A percentile compares a stretch with the other conserved stretches of the same genome.
These are phyloP conservation scores for Oidium heveae DNA, from an alignment of 2,329 filamentous ascomycete species.

Conservation along the genomic window DNA sequence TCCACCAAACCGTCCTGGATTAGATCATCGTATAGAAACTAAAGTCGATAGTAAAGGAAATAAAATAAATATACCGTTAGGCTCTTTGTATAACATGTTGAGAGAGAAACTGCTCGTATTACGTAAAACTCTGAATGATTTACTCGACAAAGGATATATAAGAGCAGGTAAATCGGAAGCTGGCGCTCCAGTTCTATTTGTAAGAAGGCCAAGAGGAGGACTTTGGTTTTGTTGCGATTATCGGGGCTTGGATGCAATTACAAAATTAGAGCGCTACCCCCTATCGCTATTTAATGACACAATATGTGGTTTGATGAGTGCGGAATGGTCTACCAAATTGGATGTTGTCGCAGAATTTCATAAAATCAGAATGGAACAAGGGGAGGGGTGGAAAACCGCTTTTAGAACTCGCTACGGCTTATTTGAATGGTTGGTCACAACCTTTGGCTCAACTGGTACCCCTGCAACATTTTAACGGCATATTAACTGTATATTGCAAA, in stretches of 20 bases:
- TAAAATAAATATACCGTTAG: not conserved
- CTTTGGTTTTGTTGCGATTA: slow-evolving; percentile 1
- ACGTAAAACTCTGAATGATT: not conserved
- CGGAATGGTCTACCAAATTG: not conserved
- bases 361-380: too few species aligned
- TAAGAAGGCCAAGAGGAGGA: not conserved
- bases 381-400: too few species aligned
- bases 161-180: not conserved
- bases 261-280: not conserved
- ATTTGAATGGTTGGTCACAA: too few species aligned
- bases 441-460: too few species aligned
- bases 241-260: slow-evolving; percentile 1
- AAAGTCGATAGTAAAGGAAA: not conserved
- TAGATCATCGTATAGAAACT: not conserved
- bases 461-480: too few species aligned
- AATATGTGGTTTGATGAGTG: not conserved
- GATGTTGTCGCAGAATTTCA: too few species aligned
- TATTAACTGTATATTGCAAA: too few species aligned
- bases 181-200: not conserved
- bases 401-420: too few species aligned
- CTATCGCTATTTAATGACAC: not conserved
- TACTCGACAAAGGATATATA: slow-evolving; percentile 2
- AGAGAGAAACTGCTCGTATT: not conserved
- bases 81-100: not conserved
- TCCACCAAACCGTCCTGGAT: not conserved